These are phyloP conservation scores for Candida ortonii DNA, from an alignment of 805 yeast species.

Conservation along the genomic window DNA sequence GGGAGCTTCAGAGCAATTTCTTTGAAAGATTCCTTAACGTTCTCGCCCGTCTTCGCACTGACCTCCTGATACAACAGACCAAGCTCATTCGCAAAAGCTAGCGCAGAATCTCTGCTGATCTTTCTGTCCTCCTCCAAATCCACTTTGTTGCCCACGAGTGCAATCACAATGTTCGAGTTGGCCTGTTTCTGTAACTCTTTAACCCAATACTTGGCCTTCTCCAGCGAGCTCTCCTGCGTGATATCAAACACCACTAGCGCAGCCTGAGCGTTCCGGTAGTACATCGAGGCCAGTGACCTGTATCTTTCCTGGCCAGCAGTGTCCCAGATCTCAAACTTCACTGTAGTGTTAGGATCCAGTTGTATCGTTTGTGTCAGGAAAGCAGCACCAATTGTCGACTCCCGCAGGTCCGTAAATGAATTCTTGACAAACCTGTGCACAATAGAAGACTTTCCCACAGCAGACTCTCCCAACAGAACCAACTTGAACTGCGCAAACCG, in stretches of 20 bases:
- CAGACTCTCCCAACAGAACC: constrained; percentile 61
- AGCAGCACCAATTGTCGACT: constrained; percentile 85
- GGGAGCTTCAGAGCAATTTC: constrained; percentile 49
- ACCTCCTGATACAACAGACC: constrained; percentile 51
- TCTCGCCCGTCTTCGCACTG: constrained; percentile 56
- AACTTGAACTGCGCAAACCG: constrained; percentile 56
- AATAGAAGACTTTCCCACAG: constrained; percentile 66
- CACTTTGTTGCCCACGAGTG: constrained; percentile 75
- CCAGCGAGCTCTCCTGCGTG: constrained; percentile 63
- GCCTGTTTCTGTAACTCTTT: constrained; percentile 83
- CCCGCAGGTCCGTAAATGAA: constrained; percentile 68
- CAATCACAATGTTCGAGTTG: constrained; percentile 67
- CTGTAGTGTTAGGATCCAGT: constrained; percentile 49
- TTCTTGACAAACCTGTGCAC: constrained; percentile 71
- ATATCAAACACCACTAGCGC: constrained; percentile 79
- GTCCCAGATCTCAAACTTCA: constrained; percentile 82
- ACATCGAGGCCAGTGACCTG: constrained; percentile 77
- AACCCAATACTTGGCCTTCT: constrained; percentile 73
- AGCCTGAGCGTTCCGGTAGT: constrained; percentile 76
- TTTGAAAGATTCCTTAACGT: constrained; percentile 46
- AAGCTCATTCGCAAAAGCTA: constrained; percentile 53
- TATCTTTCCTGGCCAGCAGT: constrained; percentile 85
- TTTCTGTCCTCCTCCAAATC: constrained; percentile 56
- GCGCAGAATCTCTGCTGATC: constrained; percentile 44
- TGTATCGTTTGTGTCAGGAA: constrained; percentile 68